Conservation (phyloP, 2,329 filamentous ascomycete genomes). For the Claviceps spartinae region DNA sequence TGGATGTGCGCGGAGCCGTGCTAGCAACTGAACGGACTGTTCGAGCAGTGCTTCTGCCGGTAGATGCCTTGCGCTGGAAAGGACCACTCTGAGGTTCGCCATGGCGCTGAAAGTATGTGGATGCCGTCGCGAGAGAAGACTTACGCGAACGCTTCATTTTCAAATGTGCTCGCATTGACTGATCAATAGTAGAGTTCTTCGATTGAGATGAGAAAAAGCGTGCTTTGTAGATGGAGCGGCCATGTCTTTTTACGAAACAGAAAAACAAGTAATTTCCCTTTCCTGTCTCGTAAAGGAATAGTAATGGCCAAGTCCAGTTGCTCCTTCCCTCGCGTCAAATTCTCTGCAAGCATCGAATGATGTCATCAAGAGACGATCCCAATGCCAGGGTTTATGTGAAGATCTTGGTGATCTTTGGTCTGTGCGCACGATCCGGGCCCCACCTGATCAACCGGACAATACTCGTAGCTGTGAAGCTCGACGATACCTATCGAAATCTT, state of each 20-base stretch:
- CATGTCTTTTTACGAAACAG: not conserved
- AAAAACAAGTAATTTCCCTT: not conserved
- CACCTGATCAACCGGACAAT: too few relatives aligned
- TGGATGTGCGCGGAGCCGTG: slow-evolving; percentile 7
- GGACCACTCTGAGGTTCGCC: not conserved
- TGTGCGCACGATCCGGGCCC: too few relatives aligned
- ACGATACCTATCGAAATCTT: too few relatives aligned
- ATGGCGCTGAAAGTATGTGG: not conserved
- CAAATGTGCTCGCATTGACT: not conserved
- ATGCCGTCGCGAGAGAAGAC: not conserved
- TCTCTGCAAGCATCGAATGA: not conserved
- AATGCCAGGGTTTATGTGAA: too few relatives aligned
- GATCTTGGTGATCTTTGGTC: too few relatives aligned
- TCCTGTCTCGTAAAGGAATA: not conserved
- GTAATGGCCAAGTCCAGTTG: not conserved
- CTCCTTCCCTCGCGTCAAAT: not conserved
- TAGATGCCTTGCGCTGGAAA: not conserved
- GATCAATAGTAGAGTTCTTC: too few relatives aligned
- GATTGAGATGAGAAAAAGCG: not conserved
- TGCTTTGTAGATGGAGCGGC: too few relatives aligned
- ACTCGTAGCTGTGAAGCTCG: too few relatives aligned
- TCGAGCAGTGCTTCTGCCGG: not conserved
- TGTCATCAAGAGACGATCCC: not conserved
- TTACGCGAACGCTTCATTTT: not conserved
- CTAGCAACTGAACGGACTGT: slow-evolving; percentile 9